Base-by-base conservation (phyloP, 306 rosid species). In the Carpinus viminea region DNA sequence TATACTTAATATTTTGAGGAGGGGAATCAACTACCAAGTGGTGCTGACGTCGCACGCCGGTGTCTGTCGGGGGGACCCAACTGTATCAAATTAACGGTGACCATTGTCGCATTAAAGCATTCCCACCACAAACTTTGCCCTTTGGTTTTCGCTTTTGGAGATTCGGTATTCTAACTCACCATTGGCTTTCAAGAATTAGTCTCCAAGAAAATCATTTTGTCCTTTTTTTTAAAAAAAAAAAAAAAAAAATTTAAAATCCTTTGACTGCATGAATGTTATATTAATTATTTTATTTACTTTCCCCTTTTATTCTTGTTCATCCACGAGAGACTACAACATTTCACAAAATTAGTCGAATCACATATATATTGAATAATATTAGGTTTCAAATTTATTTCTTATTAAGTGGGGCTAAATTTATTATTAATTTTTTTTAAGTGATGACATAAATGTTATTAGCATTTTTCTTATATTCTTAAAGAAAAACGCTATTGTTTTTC, bases 21-120 rank as follows among this genome's bases (percentile, higher is more conserved):
- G 10, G 70, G 46, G 47, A 20, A 64, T 64, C 70, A 34, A 64
- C 41, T 34, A 34, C n/a, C 43, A 8, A 17, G 45, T 34, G 70
- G 13, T 16, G 47, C 11, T 64, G 24, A 64, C 20, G 34, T 31
- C 34, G n/a, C 47, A 64, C 21, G 34, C 46, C 13, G n/a, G 46
- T 34, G 20, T 64, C 70, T 31, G 12, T 64, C 45, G 45, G 20
- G 31, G 45, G 56, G 81, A 78, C 76, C 81, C 75, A 52, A 78
- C 31, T 60, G 47, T 36, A 28, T 77, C 56, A 7, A 66, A 17
- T 66, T 41, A 20, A 77, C 55, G 68, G 66, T 68, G 48, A 77
- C 13, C 4, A 16, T n/a, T 56, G 28, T 53, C 43, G 47, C 68
- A 41, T 2, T 70, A n/a, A 78, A 17, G 50, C 12, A 56, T n/a